phyloP scores from a whole-genome alignment of 345 rosid genomes.

The Melaleuca quinquenervia region DNA sequence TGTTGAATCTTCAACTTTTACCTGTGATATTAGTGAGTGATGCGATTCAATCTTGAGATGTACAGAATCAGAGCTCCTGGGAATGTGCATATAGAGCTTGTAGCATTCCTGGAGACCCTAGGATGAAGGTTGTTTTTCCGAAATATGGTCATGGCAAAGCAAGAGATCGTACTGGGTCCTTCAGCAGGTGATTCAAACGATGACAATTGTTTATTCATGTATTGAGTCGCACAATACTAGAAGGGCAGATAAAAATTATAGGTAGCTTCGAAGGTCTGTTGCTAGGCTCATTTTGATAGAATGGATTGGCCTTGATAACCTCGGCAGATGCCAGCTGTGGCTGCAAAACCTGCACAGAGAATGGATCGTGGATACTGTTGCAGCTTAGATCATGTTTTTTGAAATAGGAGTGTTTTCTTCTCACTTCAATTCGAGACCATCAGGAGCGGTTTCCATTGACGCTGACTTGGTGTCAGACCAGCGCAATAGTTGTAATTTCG shows the following conservation, averaged over 20 bases:
- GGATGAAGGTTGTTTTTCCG: neutral
- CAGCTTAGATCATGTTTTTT: neutral
- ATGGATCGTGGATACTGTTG: neutral
- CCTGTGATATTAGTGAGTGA: neutral
- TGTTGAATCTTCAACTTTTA: neutral
- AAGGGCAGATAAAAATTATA: neutral
- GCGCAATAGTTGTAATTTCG: neutral
- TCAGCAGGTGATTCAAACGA: neutral
- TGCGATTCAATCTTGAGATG: neutral
- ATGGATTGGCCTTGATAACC: neutral
- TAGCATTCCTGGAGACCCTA: neutral
- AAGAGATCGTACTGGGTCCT: neutral
- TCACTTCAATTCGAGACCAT: neutral
- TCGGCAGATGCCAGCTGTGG: neutral
- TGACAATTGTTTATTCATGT: neutral
- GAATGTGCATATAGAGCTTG: neutral
- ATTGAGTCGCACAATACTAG: neutral
- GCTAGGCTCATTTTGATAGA: neutral
- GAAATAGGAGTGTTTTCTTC: neutral
- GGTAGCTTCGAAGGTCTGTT: neutral
- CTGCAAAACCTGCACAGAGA: neutral
- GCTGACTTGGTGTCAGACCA: neutral
- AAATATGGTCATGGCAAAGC: neutral
- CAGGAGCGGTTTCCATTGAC: neutral
- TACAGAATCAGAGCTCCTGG: neutral